These are phyloP conservation scores for Lactarius sp. DNA, from an alignment of 768 basidiomycete genomes.

Conservation along the genomic window DNA sequence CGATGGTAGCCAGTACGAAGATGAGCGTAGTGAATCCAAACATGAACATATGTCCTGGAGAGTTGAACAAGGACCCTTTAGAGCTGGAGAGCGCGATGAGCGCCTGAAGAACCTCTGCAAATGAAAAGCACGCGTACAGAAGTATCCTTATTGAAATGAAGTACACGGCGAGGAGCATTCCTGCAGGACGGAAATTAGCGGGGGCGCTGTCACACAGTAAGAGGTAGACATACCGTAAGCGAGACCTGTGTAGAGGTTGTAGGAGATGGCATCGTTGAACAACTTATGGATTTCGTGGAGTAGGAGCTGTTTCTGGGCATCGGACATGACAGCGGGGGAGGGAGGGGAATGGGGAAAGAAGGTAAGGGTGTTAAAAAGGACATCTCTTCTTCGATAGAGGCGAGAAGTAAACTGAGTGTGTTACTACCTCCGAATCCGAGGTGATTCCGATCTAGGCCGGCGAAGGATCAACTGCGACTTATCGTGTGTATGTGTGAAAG, in stretches of 20 bases:
- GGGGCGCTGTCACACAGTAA: not conserved
- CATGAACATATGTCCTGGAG: slow-evolving; percentile 14
- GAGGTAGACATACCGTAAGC: slow-evolving; percentile 12
- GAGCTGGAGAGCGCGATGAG: not conserved
- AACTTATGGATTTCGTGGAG: not conserved
- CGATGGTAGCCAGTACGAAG: slow-evolving; percentile 15
- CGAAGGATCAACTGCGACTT: no score
- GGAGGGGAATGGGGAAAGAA: not conserved
- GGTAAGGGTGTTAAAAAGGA: not conserved
- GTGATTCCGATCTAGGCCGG: not conserved
- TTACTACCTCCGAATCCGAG: not conserved
- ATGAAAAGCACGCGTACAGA: slow-evolving; percentile 8
- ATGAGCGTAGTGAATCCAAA: slow-evolving; percentile 1
- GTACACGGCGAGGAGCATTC: slow-evolving; percentile 16
- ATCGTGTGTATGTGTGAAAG: no score
- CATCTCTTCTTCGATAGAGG: not conserved
- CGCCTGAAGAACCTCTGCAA: not conserved
- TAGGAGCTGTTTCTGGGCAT: not conserved
- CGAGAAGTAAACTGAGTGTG: not conserved
- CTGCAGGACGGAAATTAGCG: not conserved
- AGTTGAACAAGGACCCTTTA: slow-evolving; percentile 7
- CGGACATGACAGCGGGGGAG: slow-evolving; percentile 5
- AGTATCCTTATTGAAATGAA: slow-evolving; percentile 18
- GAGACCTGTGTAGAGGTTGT: slow-evolving; percentile 17
- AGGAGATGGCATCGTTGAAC: slow-evolving; percentile 8